phyloP scores from a whole-genome alignment of 2,329 filamentous ascomycete genomes.

The Penicillium sp. region DNA sequence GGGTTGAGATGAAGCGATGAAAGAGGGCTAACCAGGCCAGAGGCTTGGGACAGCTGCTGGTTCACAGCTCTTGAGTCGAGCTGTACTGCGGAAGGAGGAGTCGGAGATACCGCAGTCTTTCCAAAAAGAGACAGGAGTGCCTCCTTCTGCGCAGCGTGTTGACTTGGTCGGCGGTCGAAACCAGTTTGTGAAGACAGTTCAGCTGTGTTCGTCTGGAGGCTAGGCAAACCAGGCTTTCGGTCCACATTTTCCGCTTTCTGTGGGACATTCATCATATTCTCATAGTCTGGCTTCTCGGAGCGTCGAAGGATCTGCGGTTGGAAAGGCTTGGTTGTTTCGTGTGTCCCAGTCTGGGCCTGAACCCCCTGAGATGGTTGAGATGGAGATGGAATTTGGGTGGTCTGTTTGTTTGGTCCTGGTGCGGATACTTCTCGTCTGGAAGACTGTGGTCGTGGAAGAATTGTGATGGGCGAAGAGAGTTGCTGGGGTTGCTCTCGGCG shows the following conservation, averaged over 20 bases:
- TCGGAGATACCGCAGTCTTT: slow-evolving; percentile 43
- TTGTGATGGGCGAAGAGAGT: slow-evolving; percentile 41
- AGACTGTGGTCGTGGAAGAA: slow-evolving; percentile 40
- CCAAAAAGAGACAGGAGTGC: slow-evolving; percentile 66
- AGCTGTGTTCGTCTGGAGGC: slow-evolving; percentile 10
- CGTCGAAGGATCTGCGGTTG: slow-evolving; percentile 60
- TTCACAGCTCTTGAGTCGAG: slow-evolving; percentile 26
- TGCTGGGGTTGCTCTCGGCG: slow-evolving; percentile 26
- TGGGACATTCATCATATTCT: slow-evolving; percentile 27
- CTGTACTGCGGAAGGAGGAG: slow-evolving; percentile 24
- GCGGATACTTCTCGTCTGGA: slow-evolving; percentile 32
- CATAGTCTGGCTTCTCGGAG: slow-evolving; percentile 45
- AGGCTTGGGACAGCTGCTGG: slow-evolving; percentile 23
- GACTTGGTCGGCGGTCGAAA: slow-evolving; percentile 45
- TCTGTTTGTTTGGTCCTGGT: slow-evolving; percentile 15
- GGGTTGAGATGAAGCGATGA: slow-evolving; percentile 30
- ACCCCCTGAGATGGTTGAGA: slow-evolving; percentile 15
- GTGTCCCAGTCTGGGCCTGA: slow-evolving; percentile 32
- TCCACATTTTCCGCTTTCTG: slow-evolving; percentile 9
- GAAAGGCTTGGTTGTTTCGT: slow-evolving; percentile 50
- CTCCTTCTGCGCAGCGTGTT: slow-evolving; percentile 53
- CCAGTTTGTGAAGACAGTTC: slow-evolving; percentile 27
- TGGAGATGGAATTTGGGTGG: slow-evolving; percentile 17
- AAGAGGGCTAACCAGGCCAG: slow-evolving; percentile 35
- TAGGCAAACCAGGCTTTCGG: slow-evolving; percentile 18